Percentiles rank a stretch among this genome's conserved stretches.
Evolutionary conservation across 2,329 filamentous ascomycete species (phyloP).

Genomic region (Mycogone perniciosa): DNA sequence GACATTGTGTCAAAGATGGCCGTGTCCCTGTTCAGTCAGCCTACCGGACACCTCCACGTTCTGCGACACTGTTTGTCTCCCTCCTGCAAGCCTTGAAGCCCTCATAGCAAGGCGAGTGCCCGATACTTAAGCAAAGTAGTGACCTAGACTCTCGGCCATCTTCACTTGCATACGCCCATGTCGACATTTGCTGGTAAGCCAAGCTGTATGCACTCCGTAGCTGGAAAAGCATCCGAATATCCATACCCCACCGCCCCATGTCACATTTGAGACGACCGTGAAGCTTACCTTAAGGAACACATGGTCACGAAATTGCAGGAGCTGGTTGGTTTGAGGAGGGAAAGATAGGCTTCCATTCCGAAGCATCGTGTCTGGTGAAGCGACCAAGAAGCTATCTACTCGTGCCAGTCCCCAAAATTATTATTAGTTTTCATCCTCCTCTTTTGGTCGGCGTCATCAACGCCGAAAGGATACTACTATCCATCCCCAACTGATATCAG

Average conservation of each 20-base stretch:
- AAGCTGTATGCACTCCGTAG: not conserved
- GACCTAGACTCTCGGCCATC: too few relatives aligned
- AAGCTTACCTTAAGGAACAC: too few relatives aligned
- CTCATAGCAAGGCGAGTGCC: too few relatives aligned
- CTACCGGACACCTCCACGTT: not conserved
- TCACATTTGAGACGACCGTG: too few relatives aligned
- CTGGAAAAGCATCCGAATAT: not conserved
- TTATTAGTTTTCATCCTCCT: conserved; percentile 22
- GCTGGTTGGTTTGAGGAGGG: conserved; percentile 10
- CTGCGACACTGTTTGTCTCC: not conserved
- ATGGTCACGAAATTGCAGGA: too few relatives aligned
- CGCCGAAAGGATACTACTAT: not conserved
- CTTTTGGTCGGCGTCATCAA: conserved; percentile 11
- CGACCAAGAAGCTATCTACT: conserved; percentile 23
- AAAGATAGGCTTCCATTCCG: conserved; percentile 25
- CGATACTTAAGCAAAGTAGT: too few relatives aligned
- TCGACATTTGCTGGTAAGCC: too few relatives aligned
- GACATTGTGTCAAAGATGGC: too few relatives aligned
- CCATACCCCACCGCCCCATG: not conserved
- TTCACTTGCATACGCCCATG: too few relatives aligned
- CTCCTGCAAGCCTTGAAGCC: too few relatives aligned
- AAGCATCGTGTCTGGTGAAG: conserved; percentile 13
- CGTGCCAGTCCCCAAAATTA: conserved; percentile 16
- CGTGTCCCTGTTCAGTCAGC: not conserved
- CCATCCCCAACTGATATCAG: not conserved